A percentile compares a stretch with the other conserved stretches of the same genome.
Conservation (phyloP, 2,329 filamentous ascomycete genomes). For the Kalaharituber pfeilii region DNA sequence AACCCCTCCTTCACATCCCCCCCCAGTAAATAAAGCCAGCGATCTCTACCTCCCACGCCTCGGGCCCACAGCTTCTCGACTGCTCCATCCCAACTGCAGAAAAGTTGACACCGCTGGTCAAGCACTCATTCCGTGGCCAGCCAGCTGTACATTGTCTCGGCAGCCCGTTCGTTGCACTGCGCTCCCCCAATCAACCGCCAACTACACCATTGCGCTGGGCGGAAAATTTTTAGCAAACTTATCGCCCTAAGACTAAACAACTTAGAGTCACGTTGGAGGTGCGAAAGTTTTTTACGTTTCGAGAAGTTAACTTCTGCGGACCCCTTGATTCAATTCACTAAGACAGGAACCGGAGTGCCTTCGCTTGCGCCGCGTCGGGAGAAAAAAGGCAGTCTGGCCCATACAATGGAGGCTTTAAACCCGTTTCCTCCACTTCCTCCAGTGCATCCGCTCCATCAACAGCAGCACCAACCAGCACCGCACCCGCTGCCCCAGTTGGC, state of each 20-base stretch:
- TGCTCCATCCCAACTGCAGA: too few relatives aligned
- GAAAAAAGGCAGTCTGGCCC: not conserved
- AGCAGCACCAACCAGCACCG: conserved; percentile 3
- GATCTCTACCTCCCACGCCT: not conserved
- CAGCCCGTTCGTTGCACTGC: too few relatives aligned
- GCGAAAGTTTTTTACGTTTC: not conserved
- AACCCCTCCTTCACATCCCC: not conserved
- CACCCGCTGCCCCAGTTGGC: not conserved
- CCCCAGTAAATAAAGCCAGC: not conserved
- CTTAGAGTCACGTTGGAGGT: too few relatives aligned
- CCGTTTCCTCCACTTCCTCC: not conserved
- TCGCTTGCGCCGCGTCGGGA: not conserved
- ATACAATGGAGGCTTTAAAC: not conserved
- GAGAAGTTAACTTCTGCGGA: not conserved
- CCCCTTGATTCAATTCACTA: not conserved
- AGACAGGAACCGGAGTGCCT: not conserved
- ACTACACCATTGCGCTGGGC: not conserved
- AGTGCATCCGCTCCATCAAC: not conserved
- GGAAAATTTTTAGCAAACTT: not conserved
- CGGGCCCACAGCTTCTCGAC: not conserved
- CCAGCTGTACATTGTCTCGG: too few relatives aligned
- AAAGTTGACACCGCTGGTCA: too few relatives aligned
- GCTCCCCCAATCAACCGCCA: not conserved
- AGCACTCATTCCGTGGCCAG: too few relatives aligned
- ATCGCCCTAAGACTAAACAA: too few relatives aligned